A percentile compares a stretch with the other conserved stretches of the same genome.
phyloP scores from a whole-genome alignment of 768 basidiomycete genomes.

The Favolaschia claudopus region DNA sequence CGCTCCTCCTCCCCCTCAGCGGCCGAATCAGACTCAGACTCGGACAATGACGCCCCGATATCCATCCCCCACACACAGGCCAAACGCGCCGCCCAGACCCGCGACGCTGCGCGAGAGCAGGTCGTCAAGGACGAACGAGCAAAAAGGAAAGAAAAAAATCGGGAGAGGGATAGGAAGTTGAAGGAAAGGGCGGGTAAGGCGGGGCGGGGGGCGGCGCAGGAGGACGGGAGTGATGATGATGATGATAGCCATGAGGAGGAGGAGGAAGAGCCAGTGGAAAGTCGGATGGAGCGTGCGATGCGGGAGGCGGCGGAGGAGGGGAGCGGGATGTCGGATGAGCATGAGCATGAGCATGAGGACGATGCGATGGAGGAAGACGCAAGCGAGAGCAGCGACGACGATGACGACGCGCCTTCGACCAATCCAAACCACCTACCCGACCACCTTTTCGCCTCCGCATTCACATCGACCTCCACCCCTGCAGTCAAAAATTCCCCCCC shows the following conservation, averaged over 20 bases:
- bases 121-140: conserved; percentile 47
- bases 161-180: conserved; percentile 54
- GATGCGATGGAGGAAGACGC: conserved; percentile 32
- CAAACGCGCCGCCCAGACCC: conserved; percentile 48
- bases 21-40: conserved; percentile 36
- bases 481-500: conserved; percentile 24
- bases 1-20: not conserved
- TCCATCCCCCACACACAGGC: conserved; percentile 54
- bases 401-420: conserved; percentile 19
- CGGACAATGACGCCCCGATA: conserved; percentile 60
- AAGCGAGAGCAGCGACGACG: conserved; percentile 27
- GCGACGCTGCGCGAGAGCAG: conserved; percentile 44
- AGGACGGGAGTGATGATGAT: conserved; percentile 32
- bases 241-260: conserved; percentile 29
- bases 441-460: conserved; percentile 67
- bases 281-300: conserved; percentile 52
- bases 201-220: conserved; percentile 20
- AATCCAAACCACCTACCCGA: conserved; percentile 67
- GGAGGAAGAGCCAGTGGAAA: conserved; percentile 25
- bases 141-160: conserved; percentile 53
- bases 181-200: conserved; percentile 54
- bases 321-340: conserved; percentile 34
- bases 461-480: conserved; percentile 41
- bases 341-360: conserved; percentile 37
- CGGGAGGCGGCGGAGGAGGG: conserved; percentile 44